phyloP scores from a whole-genome alignment of 345 rosid species.

The Arabis hirsuta region DNA sequence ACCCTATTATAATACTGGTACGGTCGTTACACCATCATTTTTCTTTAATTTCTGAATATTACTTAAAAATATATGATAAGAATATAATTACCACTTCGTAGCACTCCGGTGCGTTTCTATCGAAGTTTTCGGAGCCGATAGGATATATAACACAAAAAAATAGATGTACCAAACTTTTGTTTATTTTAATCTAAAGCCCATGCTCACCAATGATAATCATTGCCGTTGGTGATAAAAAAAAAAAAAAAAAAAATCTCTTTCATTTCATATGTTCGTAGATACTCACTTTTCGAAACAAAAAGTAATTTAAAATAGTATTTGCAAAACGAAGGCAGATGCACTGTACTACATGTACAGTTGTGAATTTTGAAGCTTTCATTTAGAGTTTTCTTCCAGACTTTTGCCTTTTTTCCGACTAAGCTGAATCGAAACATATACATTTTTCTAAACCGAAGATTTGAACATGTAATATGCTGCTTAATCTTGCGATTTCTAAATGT shows the following conservation, averaged over 20 bases:
- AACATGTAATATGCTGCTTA: too few relatives aligned
- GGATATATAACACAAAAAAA: too few relatives aligned
- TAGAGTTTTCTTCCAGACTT: background rate
- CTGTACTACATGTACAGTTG: background rate
- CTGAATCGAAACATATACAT: too few relatives aligned
- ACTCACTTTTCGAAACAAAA: background rate
- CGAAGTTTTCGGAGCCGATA: too few relatives aligned
- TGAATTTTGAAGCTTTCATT: background rate
- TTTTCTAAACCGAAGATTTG: too few relatives aligned
- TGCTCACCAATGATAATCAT: conserved; percentile 13
- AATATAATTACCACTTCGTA: background rate
- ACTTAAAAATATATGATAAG: background rate
- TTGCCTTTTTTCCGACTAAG: too few relatives aligned
- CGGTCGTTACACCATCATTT: conserved; percentile 22
- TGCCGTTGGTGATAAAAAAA: background rate
- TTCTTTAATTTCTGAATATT: background rate
- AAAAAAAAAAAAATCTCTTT: too few relatives aligned
- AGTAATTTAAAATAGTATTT: background rate
- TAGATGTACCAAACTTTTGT: conserved; percentile 24
- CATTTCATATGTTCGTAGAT: conserved; percentile 5
- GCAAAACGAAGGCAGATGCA: conserved; percentile 5
- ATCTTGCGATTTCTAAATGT: too few relatives aligned
- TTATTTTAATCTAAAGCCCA: conserved; percentile 12
- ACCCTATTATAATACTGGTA: background rate
- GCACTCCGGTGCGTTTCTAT: too few relatives aligned